These are phyloP conservation scores for Entrophospora sp. DNA, from an alignment of 192 early-diverging fungal species.

Conservation along the genomic window DNA sequence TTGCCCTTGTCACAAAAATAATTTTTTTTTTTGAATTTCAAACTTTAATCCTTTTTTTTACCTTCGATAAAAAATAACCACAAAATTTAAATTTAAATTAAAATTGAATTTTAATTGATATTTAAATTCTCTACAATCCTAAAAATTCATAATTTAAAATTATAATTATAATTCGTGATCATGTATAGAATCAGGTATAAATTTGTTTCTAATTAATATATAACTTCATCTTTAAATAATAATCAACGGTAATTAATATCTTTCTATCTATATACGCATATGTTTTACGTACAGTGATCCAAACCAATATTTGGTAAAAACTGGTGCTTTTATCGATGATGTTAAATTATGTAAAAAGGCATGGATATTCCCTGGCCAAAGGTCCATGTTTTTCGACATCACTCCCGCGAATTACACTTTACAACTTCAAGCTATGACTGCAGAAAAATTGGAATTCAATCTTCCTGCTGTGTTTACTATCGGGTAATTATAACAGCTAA, in stretches of 20 bases:
- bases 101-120: background rate
- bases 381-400: background rate
- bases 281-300: slow-evolving; percentile 16
- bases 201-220: background rate
- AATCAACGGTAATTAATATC: too few species aligned
- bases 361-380: slow-evolving; percentile 31
- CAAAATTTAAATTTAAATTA: too few species aligned
- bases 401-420: background rate
- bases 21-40: too few species aligned
- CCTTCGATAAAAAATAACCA: too few species aligned
- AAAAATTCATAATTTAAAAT: background rate
- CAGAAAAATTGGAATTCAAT: slow-evolving; percentile 41
- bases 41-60: too few species aligned
- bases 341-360: slow-evolving; percentile 30
- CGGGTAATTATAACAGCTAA: too few species aligned
- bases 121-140: background rate
- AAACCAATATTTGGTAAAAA: slow-evolving; percentile 39
- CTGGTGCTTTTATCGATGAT: slow-evolving; percentile 30
- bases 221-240: too few species aligned
- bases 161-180: background rate
- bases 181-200: background rate
- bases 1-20: too few species aligned
- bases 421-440: slow-evolving; percentile 37
- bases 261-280: too few species aligned
- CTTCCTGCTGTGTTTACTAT: slow-evolving; percentile 45